Evolutionary conservation across 768 basidiomycete genomes (phyloP), one percentile per base, ranked within the genome.

Genomic region (Mycena latifolia): DNA sequence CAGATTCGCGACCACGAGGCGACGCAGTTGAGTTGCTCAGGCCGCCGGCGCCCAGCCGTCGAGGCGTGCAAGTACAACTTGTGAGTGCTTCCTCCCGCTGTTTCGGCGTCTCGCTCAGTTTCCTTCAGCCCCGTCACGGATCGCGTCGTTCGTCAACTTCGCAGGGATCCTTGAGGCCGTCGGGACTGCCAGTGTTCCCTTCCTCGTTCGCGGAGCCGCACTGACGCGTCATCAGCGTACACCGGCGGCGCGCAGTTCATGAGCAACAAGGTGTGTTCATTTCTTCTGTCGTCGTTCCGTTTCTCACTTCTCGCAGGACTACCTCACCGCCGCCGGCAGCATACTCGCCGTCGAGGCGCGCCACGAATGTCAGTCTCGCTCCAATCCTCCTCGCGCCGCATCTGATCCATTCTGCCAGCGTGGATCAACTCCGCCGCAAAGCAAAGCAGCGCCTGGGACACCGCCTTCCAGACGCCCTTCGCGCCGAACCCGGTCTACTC

Each of bases 341-440:
- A 91, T 93, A 70, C 79, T 92, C 29, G 80, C 84, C 22, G 82
- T 81, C 55, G 87, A 89, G 73, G 79, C 84, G 48, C 80, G 86
- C 33, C 87, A 88, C 71, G 78, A 81, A 25, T 28, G 62, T 63
- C 31, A 22, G 33, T 46, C n/a, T 39, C 33, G 41, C 5, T 35
- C 14, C n/a, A n/a, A n/a, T 35, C 33, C 20, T 17, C 33, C 8
- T 24, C 33, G 8, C 27, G n/a, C 10, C 20, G 17, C 17, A 22
- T 28, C 39, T 10, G 12, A n/a, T n/a, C n/a, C n/a, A n/a, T 17
- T 7, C n/a, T 29, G 5, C 10, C 37, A 51, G 77, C 82, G 8
- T 89, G 86, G 86, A 70, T 88, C 33, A 69, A 75, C 61, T 77
- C 80, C 14, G 78, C 80, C 17, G 82, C 83, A 18, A 70, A 74